Evolutionary conservation across 2,329 filamentous ascomycete species (phyloP), one percentile per base, ranked within the genome.

Genomic region (Harringtonia aguacate): DNA sequence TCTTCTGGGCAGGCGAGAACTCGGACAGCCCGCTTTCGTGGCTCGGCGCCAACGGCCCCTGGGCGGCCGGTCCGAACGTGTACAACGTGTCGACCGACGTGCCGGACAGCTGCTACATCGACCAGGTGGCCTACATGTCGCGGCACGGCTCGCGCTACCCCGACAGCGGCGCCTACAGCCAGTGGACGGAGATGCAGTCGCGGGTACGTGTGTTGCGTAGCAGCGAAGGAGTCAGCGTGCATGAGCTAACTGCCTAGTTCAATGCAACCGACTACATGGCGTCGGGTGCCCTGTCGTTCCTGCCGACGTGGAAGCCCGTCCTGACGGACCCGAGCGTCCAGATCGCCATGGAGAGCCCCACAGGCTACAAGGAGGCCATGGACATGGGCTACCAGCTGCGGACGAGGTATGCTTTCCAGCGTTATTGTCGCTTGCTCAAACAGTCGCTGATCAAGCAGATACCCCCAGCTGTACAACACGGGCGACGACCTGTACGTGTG

Each of bases 111-210:
- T 83, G 79, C 55, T 62, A 61, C 10, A 70, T 83, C 4, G 75
- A 82, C 46, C 70, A 78, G 52, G 77, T 72, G 4, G 73, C 74
- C 6, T 81, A 78, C 48, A 61, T 77, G 29, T 66, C 69, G 2
- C 70, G 77, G 17, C 79, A 81, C 61, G 79, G 79, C 17, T 79
- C 75, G 35, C 67, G 78, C 35, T 84, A 73, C 53, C 78, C 77
- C 1, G 79, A 81, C 49, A 61, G 61, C 1, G 75, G 77, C 4
- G 76, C 79, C 6, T 80, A 81, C 47, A 60, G 63, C 6, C 66
- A 67, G 37, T 84, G 79, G 79, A 57, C 67, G 2, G 61, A 63
- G 5, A 64, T 73, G 59, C 58, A 65, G 35, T 51, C 62, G 3
- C 62, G 65, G 46, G 67, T 71, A 50, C 47, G 59, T 56, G 10